Conservation (phyloP, 202 grass and related monocot species). For the Setaria italica region DNA sequence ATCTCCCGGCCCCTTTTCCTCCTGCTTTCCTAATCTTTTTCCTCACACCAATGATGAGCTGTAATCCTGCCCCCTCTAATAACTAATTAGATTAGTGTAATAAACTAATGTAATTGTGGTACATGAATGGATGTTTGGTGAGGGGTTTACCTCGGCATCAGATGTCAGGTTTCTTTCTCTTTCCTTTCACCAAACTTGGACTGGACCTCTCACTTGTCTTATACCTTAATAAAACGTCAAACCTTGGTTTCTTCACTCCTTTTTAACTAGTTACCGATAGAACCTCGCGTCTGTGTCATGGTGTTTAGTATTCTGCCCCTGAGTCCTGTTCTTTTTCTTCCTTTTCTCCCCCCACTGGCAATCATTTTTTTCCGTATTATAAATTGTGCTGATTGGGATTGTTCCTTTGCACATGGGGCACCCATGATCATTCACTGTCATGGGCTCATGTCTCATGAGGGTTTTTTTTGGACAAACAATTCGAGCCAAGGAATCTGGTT, state of each 20-base stretch:
- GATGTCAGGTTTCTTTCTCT: slow-evolving; percentile 57
- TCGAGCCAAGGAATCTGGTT: neutral
- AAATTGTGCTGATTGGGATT: slow-evolving; percentile 32
- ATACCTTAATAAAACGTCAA: slow-evolving; percentile 37
- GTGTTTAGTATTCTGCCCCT: neutral
- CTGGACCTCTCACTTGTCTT: slow-evolving; percentile 62
- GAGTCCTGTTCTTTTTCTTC: neutral
- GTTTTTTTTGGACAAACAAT: neutral
- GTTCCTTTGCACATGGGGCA: slow-evolving; percentile 48
- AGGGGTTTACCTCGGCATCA: slow-evolving; percentile 49
- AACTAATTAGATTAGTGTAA: slow-evolving; percentile 20
- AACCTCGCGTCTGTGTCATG: neutral
- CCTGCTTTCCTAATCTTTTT: slow-evolving; percentile 44
- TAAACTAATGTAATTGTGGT: slow-evolving; percentile 35
- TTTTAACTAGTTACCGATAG: neutral
- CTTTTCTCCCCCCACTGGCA: neutral
- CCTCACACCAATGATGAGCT: slow-evolving; percentile 57
- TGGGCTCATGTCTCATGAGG: neutral
- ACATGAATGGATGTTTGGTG: slow-evolving; percentile 66
- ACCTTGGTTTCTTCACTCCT: neutral
- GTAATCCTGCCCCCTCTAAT: slow-evolving; percentile 33
- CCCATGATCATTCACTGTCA: slow-evolving; percentile 7
- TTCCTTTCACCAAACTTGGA: slow-evolving; percentile 57
- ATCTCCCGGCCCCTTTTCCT: slow-evolving; percentile 22
- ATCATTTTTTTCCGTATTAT: neutral